Evolutionary conservation across 495 filamentous ascomycete genomes (phyloP).

Genomic region (Annulohypoxylon stygium): DNA sequence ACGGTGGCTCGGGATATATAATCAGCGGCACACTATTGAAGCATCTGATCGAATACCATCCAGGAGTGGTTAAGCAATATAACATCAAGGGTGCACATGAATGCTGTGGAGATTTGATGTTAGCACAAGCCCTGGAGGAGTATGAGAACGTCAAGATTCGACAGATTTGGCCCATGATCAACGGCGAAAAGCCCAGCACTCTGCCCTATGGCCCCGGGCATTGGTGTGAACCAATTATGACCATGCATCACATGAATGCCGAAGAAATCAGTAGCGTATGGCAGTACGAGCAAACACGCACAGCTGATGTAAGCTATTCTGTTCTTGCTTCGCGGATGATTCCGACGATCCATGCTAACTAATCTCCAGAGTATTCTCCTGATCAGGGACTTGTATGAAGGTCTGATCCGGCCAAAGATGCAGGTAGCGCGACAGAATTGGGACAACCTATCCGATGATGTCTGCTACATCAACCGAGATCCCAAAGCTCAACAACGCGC

Average conservation of each 20-base stretch:
- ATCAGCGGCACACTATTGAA: conserved; percentile 61
- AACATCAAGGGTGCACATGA: conserved; percentile 56
- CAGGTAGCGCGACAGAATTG: conserved; percentile 55
- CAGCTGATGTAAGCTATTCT: conserved; percentile 49
- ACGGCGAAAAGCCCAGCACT: conserved; percentile 60
- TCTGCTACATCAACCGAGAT: conserved; percentile 54
- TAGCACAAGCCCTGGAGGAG: conserved; percentile 59
- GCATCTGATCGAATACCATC: conserved; percentile 49
- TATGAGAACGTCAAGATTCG: conserved; percentile 55
- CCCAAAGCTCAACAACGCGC: conserved; percentile 43
- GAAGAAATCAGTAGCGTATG: conserved; percentile 54
- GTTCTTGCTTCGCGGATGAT: conserved; percentile 38
- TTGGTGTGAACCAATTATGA: conserved; percentile 70
- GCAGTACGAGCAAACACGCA: conserved; percentile 56
- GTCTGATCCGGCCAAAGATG: conserved; percentile 54
- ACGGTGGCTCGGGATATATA: conserved; percentile 66
- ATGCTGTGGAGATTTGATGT: conserved; percentile 64
- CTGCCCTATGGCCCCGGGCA: conserved; percentile 59
- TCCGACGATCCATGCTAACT: conserved; percentile 10
- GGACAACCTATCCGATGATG: conserved; percentile 61
- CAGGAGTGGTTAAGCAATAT: conserved; percentile 53
- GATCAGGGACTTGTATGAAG: conserved; percentile 58
- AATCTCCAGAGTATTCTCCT: conserved; percentile 51
- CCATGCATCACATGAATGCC: conserved; percentile 65
- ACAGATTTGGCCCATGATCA: conserved; percentile 67